Evolutionary conservation across 768 basidiomycete species (phyloP).

Genomic region (Steccherinum ochraceum): DNA sequence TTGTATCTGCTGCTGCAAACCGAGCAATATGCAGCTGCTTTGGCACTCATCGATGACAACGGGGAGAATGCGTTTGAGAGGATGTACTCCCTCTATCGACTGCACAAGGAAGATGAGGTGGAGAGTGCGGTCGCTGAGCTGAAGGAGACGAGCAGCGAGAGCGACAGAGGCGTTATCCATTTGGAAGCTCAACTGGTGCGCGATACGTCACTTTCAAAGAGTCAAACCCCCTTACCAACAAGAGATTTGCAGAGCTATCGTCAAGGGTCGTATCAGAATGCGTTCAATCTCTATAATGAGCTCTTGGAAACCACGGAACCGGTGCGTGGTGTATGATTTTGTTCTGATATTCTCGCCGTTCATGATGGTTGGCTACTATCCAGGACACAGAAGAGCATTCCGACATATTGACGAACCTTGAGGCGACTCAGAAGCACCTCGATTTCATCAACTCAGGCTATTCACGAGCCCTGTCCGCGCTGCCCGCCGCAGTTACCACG

Average conservation of each 20-base stretch:
- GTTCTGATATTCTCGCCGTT: conserved; percentile 7
- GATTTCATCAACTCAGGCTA: conserved; percentile 77
- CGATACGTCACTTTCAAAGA: too few species aligned
- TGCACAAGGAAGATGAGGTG: conserved; percentile 74
- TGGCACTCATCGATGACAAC: conserved; percentile 45
- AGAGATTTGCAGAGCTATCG: conserved; percentile 77
- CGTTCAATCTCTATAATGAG: conserved; percentile 74
- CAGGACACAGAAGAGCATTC: conserved; percentile 85
- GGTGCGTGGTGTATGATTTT: conserved; percentile 37
- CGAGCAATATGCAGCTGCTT: conserved; percentile 70
- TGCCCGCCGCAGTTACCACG: conserved; percentile 45
- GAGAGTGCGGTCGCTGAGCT: conserved; percentile 51
- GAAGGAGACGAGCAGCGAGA: conserved; percentile 29
- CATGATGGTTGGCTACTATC: too few species aligned
- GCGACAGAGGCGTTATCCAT: conserved; percentile 61
- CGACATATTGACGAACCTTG: conserved; percentile 81
- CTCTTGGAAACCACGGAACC: conserved; percentile 73
- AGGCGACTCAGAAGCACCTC: conserved; percentile 74
- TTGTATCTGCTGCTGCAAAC: conserved; percentile 85
- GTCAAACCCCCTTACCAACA: neutral
- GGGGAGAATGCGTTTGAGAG: conserved; percentile 50
- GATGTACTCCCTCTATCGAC: conserved; percentile 79
- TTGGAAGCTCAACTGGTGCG: conserved; percentile 82
- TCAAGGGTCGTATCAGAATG: conserved; percentile 64
- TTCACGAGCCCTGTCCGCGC: conserved; percentile 52